Conservation (phyloP, 352 stramenopile species). For the Phytophthora sp. region DNA sequence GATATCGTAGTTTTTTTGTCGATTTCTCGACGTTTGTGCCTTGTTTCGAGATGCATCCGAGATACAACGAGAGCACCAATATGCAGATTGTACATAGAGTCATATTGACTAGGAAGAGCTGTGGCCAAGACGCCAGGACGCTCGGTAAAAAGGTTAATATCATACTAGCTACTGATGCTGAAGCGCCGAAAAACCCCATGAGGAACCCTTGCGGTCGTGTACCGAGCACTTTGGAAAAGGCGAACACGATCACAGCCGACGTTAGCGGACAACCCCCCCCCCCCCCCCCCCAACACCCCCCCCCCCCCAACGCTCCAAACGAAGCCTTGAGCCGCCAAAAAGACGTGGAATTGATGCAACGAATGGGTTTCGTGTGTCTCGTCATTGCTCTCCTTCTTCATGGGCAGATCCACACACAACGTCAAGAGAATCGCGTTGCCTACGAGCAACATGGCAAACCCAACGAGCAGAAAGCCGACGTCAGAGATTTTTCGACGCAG, state of each 20-base stretch:
- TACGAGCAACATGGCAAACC: constrained; percentile 50
- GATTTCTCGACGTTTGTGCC: neutral
- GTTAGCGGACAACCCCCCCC: constrained; percentile 61
- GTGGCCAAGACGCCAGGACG: constrained; percentile 47
- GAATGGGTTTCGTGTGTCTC: constrained; percentile 16
- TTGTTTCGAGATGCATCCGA: constrained; percentile 28
- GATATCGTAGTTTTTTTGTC: constrained; percentile 19
- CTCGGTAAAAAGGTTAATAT: constrained; percentile 63
- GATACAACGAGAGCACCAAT: constrained; percentile 39
- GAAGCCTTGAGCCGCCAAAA: constrained; percentile 54
- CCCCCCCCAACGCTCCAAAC: constrained; percentile 75
- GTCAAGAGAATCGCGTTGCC: constrained; percentile 56
- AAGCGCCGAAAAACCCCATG: constrained; percentile 71
- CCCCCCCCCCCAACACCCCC: too few species aligned
- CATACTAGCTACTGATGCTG: constrained; percentile 61
- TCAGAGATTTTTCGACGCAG: constrained; percentile 48
- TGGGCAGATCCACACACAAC: constrained; percentile 32
- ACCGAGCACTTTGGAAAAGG: constrained; percentile 67
- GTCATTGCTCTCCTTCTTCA: constrained; percentile 11
- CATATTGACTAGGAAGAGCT: constrained; percentile 56
- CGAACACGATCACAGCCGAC: constrained; percentile 57
- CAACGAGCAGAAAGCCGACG: constrained; percentile 51
- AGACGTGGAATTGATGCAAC: constrained; percentile 36
- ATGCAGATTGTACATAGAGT: constrained; percentile 52
- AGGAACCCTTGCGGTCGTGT: constrained; percentile 53